phyloP scores from a whole-genome alignment of 106 monocot species.

The Xerophyta viscosa region DNA sequence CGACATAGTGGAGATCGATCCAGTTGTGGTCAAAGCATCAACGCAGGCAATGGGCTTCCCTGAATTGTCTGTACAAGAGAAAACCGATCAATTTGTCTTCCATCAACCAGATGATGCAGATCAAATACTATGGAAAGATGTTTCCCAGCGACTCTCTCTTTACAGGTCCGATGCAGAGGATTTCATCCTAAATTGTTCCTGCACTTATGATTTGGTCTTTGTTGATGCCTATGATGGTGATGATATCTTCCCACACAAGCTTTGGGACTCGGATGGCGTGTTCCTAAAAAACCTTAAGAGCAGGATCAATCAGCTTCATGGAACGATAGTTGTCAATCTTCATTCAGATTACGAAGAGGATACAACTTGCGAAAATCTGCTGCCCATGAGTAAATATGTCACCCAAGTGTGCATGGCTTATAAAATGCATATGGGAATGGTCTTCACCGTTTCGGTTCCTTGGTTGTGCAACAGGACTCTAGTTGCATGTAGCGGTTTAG shows the following conservation, averaged over 20 bases:
- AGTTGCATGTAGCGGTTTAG: constrained; percentile 42
- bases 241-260: constrained; percentile 75
- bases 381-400: constrained; percentile 75
- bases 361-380: constrained; percentile 11
- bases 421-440: constrained; percentile 58
- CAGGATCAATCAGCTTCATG: constrained; percentile 69
- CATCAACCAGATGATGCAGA: constrained; percentile 9
- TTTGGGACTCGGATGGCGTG: constrained; percentile 61
- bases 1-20: constrained; percentile 87
- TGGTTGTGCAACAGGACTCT: constrained; percentile 89
- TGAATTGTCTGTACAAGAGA: constrained; percentile 23
- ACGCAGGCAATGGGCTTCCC: constrained; percentile 94
- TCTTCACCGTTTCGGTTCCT: constrained; percentile 69
- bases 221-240: constrained; percentile 96
- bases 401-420: constrained; percentile 64
- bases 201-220: constrained; percentile 67
- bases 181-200: constrained; percentile 27
- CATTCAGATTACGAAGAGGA: constrained; percentile 65
- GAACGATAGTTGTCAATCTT: constrained; percentile 83
- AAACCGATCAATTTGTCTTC: constrained; percentile 1
- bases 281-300: constrained; percentile 55
- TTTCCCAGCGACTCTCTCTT: constrained; percentile 48
- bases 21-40: constrained; percentile 78
- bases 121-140: constrained; percentile 35
- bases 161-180: constrained; percentile 66